Evolutionary conservation across 2,329 filamentous ascomycete species (phyloP).

Genomic region (Cladosporium oxysporum): DNA sequence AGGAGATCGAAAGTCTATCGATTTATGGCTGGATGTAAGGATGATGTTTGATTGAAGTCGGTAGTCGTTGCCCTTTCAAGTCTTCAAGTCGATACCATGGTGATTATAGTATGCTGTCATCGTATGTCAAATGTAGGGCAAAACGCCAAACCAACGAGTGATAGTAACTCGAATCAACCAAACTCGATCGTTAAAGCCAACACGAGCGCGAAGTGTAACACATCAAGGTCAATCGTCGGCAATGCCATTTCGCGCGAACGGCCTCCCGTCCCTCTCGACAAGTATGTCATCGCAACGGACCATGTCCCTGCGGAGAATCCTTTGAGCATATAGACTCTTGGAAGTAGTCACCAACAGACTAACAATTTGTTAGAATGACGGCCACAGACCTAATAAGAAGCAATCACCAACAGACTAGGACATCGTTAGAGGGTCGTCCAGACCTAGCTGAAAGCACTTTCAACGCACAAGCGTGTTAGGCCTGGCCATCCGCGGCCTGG

Average conservation of each 20-base stretch:
- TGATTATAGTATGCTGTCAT: not conserved
- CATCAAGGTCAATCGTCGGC: not conserved
- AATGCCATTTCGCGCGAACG: not conserved
- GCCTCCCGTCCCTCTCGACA: not conserved
- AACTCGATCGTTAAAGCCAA: not conserved
- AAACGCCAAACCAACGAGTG: not conserved
- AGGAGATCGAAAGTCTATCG: not conserved
- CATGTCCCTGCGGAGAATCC: conserved; percentile 10
- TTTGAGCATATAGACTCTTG: not conserved
- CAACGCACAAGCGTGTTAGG: not conserved
- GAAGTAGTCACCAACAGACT: not conserved
- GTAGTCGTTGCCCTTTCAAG: not conserved
- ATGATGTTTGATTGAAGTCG: not conserved
- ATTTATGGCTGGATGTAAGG: not conserved
- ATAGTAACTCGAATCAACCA: not conserved
- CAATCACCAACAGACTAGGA: not conserved
- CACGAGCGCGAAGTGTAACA: not conserved
- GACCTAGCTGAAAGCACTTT: not conserved
- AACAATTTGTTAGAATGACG: not conserved
- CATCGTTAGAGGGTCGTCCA: not conserved
- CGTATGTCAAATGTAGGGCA: not conserved
- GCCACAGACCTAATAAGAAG: not conserved
- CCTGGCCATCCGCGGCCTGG: not conserved
- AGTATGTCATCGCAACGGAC: conserved; percentile 5
- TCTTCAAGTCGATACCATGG: not conserved